Evolutionary conservation across 1,284 basidiomycete genomes (phyloP).

Genomic region (Polyporus tsugae): DNA sequence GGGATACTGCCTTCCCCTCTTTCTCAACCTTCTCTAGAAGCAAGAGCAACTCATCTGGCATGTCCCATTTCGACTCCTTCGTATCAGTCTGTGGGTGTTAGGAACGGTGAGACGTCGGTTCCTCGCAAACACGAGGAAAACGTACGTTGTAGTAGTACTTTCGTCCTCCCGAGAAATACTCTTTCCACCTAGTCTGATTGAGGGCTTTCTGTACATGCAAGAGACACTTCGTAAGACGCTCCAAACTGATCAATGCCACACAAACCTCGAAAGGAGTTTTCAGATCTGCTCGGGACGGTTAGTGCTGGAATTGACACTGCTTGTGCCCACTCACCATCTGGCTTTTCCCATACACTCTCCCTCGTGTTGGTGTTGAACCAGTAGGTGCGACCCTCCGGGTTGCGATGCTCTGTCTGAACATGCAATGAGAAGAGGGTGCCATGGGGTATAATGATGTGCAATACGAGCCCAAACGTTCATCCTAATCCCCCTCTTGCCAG

Average conservation of each 20-base stretch:
- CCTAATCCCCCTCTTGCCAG: background rate
- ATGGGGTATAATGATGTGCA: too few relatives aligned
- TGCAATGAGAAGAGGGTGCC: background rate
- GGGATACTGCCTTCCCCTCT: slow-evolving; percentile 54
- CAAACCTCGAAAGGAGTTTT: slow-evolving; percentile 88
- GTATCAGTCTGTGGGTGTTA: slow-evolving; percentile 65
- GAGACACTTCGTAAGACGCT: slow-evolving; percentile 2
- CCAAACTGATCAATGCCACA: background rate
- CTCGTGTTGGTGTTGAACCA: slow-evolving; percentile 85
- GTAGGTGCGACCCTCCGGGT: slow-evolving; percentile 86
- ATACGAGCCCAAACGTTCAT: slow-evolving; percentile 31
- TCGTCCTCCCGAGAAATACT: slow-evolving; percentile 88
- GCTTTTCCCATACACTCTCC: slow-evolving; percentile 90
- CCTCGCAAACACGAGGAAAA: slow-evolving; percentile 16
- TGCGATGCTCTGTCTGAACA: slow-evolving; percentile 78
- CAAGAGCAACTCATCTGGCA: slow-evolving; percentile 87
- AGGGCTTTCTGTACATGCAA: slow-evolving; percentile 71
- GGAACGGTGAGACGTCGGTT: slow-evolving; percentile 4
- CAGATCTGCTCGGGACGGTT: slow-evolving; percentile 55
- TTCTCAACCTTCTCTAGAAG: slow-evolving; percentile 87
- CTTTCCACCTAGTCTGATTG: slow-evolving; percentile 90
- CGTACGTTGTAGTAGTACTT: slow-evolving; percentile 93
- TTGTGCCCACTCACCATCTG: slow-evolving; percentile 64
- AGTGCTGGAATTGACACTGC: slow-evolving; percentile 7
- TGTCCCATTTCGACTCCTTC: slow-evolving; percentile 95